Base-by-base conservation (phyloP, 768 basidiomycete genomes). In the Termitomyces sp. region DNA sequence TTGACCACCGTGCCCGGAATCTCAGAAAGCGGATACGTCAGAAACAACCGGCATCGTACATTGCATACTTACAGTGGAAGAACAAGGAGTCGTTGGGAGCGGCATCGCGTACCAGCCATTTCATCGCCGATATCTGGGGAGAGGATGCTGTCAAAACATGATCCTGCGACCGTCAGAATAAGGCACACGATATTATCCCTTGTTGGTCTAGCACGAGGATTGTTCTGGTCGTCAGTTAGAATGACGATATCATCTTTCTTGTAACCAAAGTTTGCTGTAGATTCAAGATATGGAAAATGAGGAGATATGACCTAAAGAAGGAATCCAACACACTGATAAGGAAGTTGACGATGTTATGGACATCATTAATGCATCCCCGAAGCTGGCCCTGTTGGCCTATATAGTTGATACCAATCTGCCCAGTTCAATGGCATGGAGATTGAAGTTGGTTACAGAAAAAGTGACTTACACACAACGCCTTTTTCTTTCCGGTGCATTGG, bases 1-100 rank as follows among this genome's bases (percentile, higher is more conserved):
- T 70, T 94, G 94, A 14, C 93, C 94, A 37, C 96, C 96, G 60
- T 98, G 96, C 14, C 95, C 95, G 5, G 93, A 96, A 68, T 92
- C 90, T 90, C 0, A 19, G 15, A 9, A 8, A 3, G n/a, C 30
- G 12, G 12, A n/a, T n/a, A 45, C 15, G 51, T 56, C 42, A 51
- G 22, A 14, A 45, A 15, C 17, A 44, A 19, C 15, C 7, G 30
- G 5, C 22, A 15, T 42, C 21, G 7, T 15, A 5, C 0, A 26
- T 44, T 7, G 22, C 9, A 34, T 26, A 15, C 81, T 54, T 56
- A 88, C 90, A 95, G 60, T 94, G 93, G 78, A 95, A 90, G 76
- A 94, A 93, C 32, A 95, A 74, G 3, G 93, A 85, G 62, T 96
- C 93, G 59, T 93, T 87, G 1, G 90, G 83, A 17, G 73, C 72